Conservation (phyloP, 257 asterid species). For the Lycium ferocissimum region DNA sequence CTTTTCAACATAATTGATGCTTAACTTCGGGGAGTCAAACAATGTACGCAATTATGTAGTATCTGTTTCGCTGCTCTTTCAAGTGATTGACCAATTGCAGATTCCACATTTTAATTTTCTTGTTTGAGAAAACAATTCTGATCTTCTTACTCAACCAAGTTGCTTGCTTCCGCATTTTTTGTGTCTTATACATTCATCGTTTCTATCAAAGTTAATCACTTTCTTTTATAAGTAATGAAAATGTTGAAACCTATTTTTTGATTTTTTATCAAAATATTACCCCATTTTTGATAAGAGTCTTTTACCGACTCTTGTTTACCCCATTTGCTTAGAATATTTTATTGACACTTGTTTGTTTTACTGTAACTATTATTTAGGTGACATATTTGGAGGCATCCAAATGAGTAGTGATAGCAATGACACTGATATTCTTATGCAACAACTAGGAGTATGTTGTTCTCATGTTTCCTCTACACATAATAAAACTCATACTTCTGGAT, state of each 20-base stretch:
- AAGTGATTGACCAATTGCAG: background rate
- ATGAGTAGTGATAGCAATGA: slow-evolving; percentile 65
- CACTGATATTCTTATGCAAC: slow-evolving; percentile 78
- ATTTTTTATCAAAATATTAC: background rate
- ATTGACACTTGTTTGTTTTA: background rate
- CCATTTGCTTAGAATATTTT: background rate
- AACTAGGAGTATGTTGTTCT: slow-evolving; percentile 64
- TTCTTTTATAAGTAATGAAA: background rate
- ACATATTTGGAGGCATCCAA: slow-evolving; percentile 82
- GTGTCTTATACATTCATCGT: background rate
- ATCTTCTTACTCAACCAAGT: background rate
- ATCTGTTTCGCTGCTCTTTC: background rate
- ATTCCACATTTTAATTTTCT: background rate
- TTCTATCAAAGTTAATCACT: background rate
- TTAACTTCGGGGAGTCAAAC: background rate
- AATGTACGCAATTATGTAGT: background rate
- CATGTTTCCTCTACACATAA: slow-evolving; percentile 52
- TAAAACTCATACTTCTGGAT: slow-evolving; percentile 47
- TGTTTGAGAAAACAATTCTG: background rate
- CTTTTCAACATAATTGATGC: background rate
- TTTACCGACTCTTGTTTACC: too few species aligned
- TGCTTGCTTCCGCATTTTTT: background rate
- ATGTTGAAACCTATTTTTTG: background rate
- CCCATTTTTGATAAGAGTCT: background rate
- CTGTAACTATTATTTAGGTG: slow-evolving; percentile 54